Evolutionary conservation across 495 filamentous ascomycete species (phyloP), one percentile per base, ranked within the genome.

Genomic region (Penicillium ucsense): DNA sequence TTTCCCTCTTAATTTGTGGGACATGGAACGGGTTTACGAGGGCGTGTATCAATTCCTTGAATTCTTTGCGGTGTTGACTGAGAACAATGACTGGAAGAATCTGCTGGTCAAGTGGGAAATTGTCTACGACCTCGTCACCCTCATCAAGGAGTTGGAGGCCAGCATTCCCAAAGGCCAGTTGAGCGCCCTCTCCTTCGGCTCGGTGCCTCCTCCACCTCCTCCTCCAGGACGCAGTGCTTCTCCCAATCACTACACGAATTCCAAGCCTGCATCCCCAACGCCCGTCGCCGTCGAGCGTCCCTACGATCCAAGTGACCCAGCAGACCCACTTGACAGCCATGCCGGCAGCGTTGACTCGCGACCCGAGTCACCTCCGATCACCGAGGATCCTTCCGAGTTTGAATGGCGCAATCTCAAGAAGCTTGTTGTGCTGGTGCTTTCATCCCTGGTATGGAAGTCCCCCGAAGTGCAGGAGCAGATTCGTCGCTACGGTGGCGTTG

Each of bases 391-490:
- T 0, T 82, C 86, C 34, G 85, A 94, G 53, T 96, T 94, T 60
- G 85, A 92, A 46, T 96, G 89, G 89, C 74, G 85, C 34, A 92
- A 90, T 48, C 81, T 96, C 53, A 96, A 96, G 70, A 89, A 88
- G 51, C 82, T 94, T 41, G 84, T 92, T 28, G 81, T 96, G 4
- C 82, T 90, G 44, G 89, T 95, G 27, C 78, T 95, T 7, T 86
- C 84, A 3, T 87, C 84, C 3, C 77, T 96, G 5, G 79, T 94
- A 49, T 75, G 88, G 88, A 74, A 94, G 79, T 79, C 74, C 52
- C 78, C 81, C 4, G 74, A 75, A 7, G 89, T 95, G 0, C 89
- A 96, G 61, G 76, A 85, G 48, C 89, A 96, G 61, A 86, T 96
- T 43, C 75, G 91, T 27, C 72, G 78, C 29, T 77, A 86, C 52